A percentile compares a stretch with the other conserved stretches of the same genome.
Conservation (phyloP, 257 asterid genomes). For the Plantago major region DNA sequence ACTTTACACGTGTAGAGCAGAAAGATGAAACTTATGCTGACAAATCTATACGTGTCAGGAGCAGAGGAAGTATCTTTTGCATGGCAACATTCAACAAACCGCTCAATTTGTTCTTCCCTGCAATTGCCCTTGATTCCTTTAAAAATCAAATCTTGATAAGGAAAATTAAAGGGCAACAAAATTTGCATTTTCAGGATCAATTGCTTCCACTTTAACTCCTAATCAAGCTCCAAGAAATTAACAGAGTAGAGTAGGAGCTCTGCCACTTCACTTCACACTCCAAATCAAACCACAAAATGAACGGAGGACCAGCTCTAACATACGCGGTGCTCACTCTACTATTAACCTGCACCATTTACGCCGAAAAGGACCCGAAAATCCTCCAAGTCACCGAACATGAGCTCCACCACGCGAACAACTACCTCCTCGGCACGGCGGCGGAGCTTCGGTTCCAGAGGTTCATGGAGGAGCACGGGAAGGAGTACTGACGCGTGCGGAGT, state of each 20-base stretch:
- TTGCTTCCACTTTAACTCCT: no score
- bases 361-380: slow-evolving; percentile 37
- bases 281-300: slow-evolving; percentile 23
- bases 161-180: not conserved
- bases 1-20: no score
- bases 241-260: not conserved
- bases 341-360: slow-evolving; percentile 45
- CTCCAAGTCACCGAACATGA: slow-evolving; percentile 60
- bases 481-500: slow-evolving; percentile 57
- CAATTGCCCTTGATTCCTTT: no score
- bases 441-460: slow-evolving; percentile 63
- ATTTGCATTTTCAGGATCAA: no score
- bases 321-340: slow-evolving; percentile 28
- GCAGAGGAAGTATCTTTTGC: not conserved
- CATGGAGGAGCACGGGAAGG: slow-evolving; percentile 49
- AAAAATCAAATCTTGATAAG: not conserved
- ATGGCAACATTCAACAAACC: not conserved
- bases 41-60: not conserved
- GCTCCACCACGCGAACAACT: slow-evolving; percentile 19
- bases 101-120: not conserved
- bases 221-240: no score
- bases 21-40: not conserved
- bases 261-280: not conserved
- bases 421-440: slow-evolving; percentile 59
- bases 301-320: slow-evolving; percentile 31